Evolutionary conservation across 352 stramenopile genomes (phyloP), one percentile per base, ranked within the genome.

Genomic region (Phytophthora hibernalis): DNA sequence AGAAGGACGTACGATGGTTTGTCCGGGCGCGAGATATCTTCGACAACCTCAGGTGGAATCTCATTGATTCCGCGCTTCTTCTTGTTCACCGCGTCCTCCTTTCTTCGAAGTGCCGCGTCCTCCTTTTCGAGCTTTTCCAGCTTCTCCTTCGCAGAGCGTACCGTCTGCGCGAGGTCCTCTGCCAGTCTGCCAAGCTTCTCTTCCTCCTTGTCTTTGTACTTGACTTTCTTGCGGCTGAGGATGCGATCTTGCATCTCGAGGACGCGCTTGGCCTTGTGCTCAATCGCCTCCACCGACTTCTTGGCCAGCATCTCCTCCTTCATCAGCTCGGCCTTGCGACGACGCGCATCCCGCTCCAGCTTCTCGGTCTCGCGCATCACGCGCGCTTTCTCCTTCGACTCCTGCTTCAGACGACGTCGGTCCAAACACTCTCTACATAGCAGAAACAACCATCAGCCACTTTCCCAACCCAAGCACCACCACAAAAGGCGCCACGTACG

Each of bases 191-290:
- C 88, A 16, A 96, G 74, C 42, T 87, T 96, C 47, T 96, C 88
- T 42, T 96, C 88, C 49, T 96, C 88, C 54, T 94, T 91, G 60
- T 95, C 88, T 69, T 95, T 94, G 70, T 95, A 96, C 71, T 93
- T 93, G 77, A 96, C 80, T 65, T 96, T 96, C 72, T 93, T 91
- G 52, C 82, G 77, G 47, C 86, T 95, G 8, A 94, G 66, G 44
- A 96, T 94, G 18, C 88, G 88, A 65, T 95, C 88, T 52, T 95
- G 85, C 86, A 95, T 95, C 60, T 96, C 88, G 7, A 96, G 72
- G 40, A 95, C 80, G 37, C 88, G 85, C 54, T 94, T 95, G 24
- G 88, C 86, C 52, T 94, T 95, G 62, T 80, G 68, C 56, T 95
- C 88, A 47, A 96, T 90, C 1, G 86, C 88, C n/a, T 95, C 82